phyloP scores from a whole-genome alignment of 2,329 filamentous ascomycete genomes.

The Myriosclerotinia curreyana region DNA sequence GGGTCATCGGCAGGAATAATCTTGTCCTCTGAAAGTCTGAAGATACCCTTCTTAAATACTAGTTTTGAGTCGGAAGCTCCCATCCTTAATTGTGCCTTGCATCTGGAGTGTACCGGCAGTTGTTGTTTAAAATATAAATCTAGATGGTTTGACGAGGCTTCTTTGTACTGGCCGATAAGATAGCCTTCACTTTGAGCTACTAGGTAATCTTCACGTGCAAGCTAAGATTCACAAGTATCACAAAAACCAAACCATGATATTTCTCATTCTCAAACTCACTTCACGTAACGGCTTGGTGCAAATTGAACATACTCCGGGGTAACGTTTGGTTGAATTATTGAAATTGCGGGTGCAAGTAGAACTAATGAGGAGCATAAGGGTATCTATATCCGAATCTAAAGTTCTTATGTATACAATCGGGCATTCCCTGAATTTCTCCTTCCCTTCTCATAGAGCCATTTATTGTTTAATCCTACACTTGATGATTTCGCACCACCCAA shows the following conservation, averaged over 20 bases:
- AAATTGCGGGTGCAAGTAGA: conserved; percentile 1
- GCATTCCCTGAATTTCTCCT: conserved; percentile 42
- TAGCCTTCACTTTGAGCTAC: conserved; percentile 15
- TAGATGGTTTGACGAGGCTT: conserved; percentile 18
- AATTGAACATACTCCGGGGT: neutral
- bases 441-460: conserved; percentile 90
- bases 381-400: conserved; percentile 33
- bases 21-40: conserved; percentile 87
- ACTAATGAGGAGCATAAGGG: conserved; percentile 24
- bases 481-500: conserved; percentile 59
- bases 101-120: conserved; percentile 27
- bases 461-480: conserved; percentile 79
- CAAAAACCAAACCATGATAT: conserved; percentile 9
- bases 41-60: conserved; percentile 98
- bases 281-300: neutral
- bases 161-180: conserved; percentile 18
- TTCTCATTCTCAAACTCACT: neutral
- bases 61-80: conserved; percentile 98
- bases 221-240: neutral
- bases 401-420: conserved; percentile 34
- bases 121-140: conserved; percentile 21
- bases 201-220: conserved; percentile 16
- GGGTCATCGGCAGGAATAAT: conserved; percentile 82
- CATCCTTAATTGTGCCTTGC: conserved; percentile 53
- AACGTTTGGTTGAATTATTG: neutral